These are phyloP conservation scores for Candida ponderosae DNA, from an alignment of 805 yeast genomes.

Conservation along the genomic window DNA sequence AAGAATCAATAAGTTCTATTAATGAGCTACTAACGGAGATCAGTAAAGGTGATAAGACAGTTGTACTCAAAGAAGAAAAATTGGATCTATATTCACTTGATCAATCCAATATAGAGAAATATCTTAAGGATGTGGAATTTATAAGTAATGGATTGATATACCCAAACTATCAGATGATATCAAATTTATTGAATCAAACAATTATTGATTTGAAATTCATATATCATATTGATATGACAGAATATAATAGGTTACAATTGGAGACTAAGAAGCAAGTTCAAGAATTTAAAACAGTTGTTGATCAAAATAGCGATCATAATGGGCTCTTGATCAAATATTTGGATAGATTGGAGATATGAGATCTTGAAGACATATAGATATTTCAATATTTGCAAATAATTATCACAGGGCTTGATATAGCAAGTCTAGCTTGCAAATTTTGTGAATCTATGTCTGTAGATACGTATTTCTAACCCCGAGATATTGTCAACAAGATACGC, in stretches of 20 bases:
- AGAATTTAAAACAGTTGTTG: slow-evolving; percentile 2
- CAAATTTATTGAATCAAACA: background rate
- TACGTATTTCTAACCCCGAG: too few species aligned
- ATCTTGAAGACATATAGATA: too few species aligned
- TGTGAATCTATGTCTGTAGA: too few species aligned
- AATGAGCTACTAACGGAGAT: background rate
- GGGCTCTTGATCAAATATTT: slow-evolving; percentile 7
- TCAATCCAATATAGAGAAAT: slow-evolving; percentile 4
- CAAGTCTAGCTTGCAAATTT: too few species aligned
- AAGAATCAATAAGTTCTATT: background rate
- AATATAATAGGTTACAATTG: background rate
- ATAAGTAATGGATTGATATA: slow-evolving; percentile 11
- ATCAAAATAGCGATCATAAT: slow-evolving; percentile 2
- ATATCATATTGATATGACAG: background rate
- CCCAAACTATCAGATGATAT: slow-evolving; percentile 8
- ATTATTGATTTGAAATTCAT: background rate
- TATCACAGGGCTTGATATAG: too few species aligned
- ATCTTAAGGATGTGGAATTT: slow-evolving; percentile 8
- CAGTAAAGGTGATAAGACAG: background rate
- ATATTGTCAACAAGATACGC: too few species aligned
- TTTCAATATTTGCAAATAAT: too few species aligned
- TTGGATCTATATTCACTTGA: slow-evolving; percentile 7
- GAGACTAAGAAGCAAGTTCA: too few species aligned
- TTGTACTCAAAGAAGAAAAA: slow-evolving; percentile 1
- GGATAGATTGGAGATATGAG: background rate